phyloP scores from a whole-genome alignment of 2,329 filamentous ascomycete genomes.

The Lachnellula arida region DNA sequence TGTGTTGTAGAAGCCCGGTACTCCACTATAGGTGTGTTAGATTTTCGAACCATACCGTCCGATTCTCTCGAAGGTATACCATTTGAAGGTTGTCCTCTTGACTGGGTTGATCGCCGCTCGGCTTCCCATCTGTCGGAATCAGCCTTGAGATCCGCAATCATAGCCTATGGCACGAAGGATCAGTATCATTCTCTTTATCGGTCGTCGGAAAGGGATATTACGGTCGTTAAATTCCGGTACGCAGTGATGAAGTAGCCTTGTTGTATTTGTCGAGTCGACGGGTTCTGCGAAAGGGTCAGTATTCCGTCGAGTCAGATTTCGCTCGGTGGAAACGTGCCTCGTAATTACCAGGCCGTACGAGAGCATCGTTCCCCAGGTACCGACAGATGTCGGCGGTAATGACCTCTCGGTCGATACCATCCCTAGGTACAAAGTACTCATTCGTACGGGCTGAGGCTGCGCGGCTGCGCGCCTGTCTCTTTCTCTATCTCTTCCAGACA shows the following conservation, averaged over 20 bases:
- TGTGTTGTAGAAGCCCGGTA: slow-evolving; percentile 33
- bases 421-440: slow-evolving; percentile 75
- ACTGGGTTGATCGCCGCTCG: slow-evolving; percentile 27
- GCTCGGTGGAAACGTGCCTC: slow-evolving; percentile 52
- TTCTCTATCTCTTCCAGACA: slow-evolving; percentile 24
- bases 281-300: slow-evolving; percentile 39
- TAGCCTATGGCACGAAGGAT: slow-evolving; percentile 38
- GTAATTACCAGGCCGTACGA: slow-evolving; percentile 70
- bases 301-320: not conserved
- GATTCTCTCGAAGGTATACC: slow-evolving; percentile 32
- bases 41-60: slow-evolving; percentile 30
- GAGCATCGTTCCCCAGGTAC: slow-evolving; percentile 77
- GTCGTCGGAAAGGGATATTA: slow-evolving; percentile 37
- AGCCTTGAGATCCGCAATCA: slow-evolving; percentile 50
- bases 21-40: slow-evolving; percentile 34
- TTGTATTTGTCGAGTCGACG: slow-evolving; percentile 53
- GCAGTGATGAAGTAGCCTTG: slow-evolving; percentile 74
- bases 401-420: slow-evolving; percentile 78
- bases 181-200: slow-evolving; percentile 11
- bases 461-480: slow-evolving; percentile 29
- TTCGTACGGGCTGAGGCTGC: slow-evolving; percentile 52
- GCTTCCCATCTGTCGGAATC: slow-evolving; percentile 47
- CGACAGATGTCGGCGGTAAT: slow-evolving; percentile 82
- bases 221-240: slow-evolving; percentile 73
- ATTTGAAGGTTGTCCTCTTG: slow-evolving; percentile 29